Evolutionary conservation across 164 flowering plant species (phyloP).

Genomic region (Macadamia tetraphylla): DNA sequence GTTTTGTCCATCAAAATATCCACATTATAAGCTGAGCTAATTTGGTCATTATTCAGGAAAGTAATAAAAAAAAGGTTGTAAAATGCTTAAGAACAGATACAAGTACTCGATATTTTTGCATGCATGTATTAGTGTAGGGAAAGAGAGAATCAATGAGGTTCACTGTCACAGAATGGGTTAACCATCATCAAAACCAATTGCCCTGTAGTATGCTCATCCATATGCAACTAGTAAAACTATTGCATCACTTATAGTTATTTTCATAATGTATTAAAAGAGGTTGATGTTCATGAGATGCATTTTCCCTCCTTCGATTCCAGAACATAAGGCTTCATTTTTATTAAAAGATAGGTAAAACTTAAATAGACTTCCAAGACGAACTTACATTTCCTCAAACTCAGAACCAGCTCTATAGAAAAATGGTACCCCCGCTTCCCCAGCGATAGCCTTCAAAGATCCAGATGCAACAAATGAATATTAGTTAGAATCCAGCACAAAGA

Average conservation of each 20-base stretch:
- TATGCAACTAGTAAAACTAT: too few species aligned
- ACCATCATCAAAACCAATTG: not conserved
- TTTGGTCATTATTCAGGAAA: too few species aligned
- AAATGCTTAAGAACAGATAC: too few species aligned
- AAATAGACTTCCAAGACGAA: not conserved
- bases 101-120: too few species aligned
- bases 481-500: not conserved
- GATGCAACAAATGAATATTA: not conserved
- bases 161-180: not conserved
- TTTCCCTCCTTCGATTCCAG: not conserved
- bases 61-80: too few species aligned
- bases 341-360: not conserved
- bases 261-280: too few species aligned
- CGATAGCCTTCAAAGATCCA: constrained; percentile 76
- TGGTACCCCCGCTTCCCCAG: constrained; percentile 99
- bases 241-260: not conserved
- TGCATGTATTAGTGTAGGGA: too few species aligned
- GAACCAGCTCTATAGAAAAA: constrained; percentile 99
- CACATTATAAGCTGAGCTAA: not conserved
- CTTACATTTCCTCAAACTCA: constrained; percentile 99
- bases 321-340: not conserved
- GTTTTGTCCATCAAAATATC: not conserved
- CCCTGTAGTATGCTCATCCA: not conserved
- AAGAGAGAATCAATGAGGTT: too few species aligned
- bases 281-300: not conserved